Base-by-base conservation (phyloP, 2,329 filamentous ascomycete species). In the Claviceps paspali region DNA sequence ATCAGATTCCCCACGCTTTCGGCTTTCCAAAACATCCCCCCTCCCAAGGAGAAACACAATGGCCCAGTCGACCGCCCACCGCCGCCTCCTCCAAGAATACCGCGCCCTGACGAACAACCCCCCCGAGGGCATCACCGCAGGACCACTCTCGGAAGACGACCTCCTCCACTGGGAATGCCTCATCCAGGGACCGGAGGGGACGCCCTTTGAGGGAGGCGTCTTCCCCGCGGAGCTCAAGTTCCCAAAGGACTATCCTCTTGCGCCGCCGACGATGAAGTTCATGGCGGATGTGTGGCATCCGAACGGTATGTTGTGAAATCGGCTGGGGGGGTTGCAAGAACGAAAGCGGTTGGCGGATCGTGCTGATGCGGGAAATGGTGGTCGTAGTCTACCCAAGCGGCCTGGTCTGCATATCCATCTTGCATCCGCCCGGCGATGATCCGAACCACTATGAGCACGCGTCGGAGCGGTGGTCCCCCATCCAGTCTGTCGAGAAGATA, bases 381-480 rank as follows among this genome's bases (percentile, higher is more conserved):
- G n/a, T n/a, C n/a, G 29, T 46, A 94, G 87, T 96, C 36, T 96
- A 96, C 57, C 73, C 81, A 12, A 88, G 81, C 55, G 88, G 88
- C 45, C 73, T 88, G 14, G 91, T 96, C 49, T 96, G 88, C 65
- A 96, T 96, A 53, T 93, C 84, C n/a, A 96, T 96, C 63, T 77
- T 96, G 2, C 88, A 96, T 60, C 81, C 88, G 3, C 88, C 88
- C 3, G 88, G 91, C 51, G 88, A 96, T 62, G 88, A 96, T 60
- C 91, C 91, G 38, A 95, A 95, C 64, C 87, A 94, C 66, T 96
- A 96, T 70, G 88, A 96, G 61, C 83, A 88, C 50, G 88, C 91
- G 6, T 86, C 82, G 1, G 91, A 96, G 65, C 79, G 88, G 45
- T 96, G 88, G 88, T 88, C 82, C 21, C 88, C 88, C 10, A 94